Evolutionary conservation across 1,284 basidiomycete species (phyloP), one percentile per base, ranked within the genome.

Genomic region (Somion occarium): DNA sequence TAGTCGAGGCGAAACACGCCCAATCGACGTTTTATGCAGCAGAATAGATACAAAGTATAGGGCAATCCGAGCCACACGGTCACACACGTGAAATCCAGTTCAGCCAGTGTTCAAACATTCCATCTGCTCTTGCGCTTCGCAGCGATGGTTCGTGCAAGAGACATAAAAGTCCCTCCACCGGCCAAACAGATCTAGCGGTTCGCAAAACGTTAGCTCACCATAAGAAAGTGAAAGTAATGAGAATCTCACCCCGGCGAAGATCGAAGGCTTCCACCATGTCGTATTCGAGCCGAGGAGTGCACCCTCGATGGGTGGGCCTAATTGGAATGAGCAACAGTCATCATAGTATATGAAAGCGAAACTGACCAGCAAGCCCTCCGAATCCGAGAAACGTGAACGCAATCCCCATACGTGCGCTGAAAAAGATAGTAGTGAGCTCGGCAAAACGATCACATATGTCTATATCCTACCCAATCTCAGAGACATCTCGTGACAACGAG

Each of bases 381-480:
- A 43, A 4, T 13, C 42, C 42, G 24, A 43, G 42, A 13, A 43
- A 43, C 5, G 42, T 43, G 42, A 22, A 43, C 11, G 42, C 42
- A 15, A 43, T 22, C 19, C 42, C 42, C 42, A 43, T 43, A 23
- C 42, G 42, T 22, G 42, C 42, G 19, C 42, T 43, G 20, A 22
- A 43, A 34, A 34, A 7, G 30, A 34, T 34, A 7, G 15, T 34
- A 15, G 7, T 7, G 30, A 15, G 30, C 15, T 15, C 15, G 30
- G 15, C 15, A 43, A 23, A 43, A 43, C 20, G 19, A 3, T 23
- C 18, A 23, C 42, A 23, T 43, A n/a, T n/a, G n/a, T n/a, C n/a
- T n/a, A n/a, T n/a, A n/a, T n/a, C n/a, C n/a, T n/a, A 43, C 42
- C 42, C 42, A 22, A 43, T 43, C 24, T 43, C 42, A 5, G 42